Evolutionary conservation across 1,284 basidiomycete species (phyloP), one percentile per base, ranked within the genome.

Genomic region (Mycosarcoma mackinlayi): DNA sequence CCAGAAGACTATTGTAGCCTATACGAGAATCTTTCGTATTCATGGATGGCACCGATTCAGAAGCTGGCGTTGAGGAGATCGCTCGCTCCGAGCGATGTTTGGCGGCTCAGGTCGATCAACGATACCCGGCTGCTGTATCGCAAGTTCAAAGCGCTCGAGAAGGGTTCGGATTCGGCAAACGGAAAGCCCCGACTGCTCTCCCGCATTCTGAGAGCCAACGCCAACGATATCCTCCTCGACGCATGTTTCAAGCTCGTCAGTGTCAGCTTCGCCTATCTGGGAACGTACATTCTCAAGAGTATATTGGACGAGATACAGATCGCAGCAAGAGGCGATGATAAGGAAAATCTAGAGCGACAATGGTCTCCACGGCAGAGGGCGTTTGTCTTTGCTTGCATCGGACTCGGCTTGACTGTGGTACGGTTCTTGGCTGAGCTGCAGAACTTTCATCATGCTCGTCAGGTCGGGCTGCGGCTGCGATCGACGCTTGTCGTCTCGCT

Each of bases 391-490:
- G 75, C 76, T 3, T 44, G 66, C 51, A 51, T 64, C 34, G 60
- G 64, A 18, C 58, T 78, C 14, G 46, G 63, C 23, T 39, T 75
- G 11, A 75, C 72, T 16, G 52, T 71, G 16, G 47, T 75, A 10
- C 67, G 69, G 13, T 78, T 75, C 45, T 34, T 73, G 1, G 63
- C 73, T 28, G 73, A 78, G 41, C 53, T 78, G 7, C 68, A 69
- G 19, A 75, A 82, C 57, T 83, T 56, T 35, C 81, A 83, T 49
- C 68, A 75, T n/a, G 82, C 81, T 8, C 60, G 82, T 1, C 72
- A 80, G 14, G 76, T 82, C 16, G 82, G 82, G 0, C 71, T 83
- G 46, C 64, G 82, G 10, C 30, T 82, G 9, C 50, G 81, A 14
- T 74, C 65, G 25, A 76, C 76, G 24, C 57, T 83, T 18, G 79